Evolutionary conservation across 768 basidiomycete species (phyloP).

Genomic region (Asterophora parasitica): DNA sequence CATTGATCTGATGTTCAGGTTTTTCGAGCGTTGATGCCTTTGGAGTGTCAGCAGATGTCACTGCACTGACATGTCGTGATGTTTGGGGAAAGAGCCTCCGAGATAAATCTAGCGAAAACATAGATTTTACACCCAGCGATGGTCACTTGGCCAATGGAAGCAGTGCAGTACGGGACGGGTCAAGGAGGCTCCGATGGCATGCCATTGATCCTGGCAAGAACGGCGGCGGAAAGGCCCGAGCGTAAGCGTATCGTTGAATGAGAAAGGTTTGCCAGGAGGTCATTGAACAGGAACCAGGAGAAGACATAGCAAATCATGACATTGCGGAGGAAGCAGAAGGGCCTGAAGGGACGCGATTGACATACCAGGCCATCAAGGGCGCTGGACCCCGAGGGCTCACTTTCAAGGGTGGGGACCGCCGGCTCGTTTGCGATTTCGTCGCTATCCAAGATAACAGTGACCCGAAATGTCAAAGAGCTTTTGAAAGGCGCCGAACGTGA

Average conservation of each 20-base stretch:
- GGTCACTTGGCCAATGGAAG: background rate
- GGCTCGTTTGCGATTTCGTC: background rate
- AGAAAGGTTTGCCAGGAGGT: background rate
- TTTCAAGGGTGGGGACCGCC: background rate
- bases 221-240: too few species aligned
- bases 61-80: background rate
- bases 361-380: background rate
- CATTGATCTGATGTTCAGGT: background rate
- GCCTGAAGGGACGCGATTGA: background rate
- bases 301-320: background rate
- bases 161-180: too few species aligned
- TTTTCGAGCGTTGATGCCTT: background rate
- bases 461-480: background rate
- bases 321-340: background rate
- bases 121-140: background rate
- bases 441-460: background rate
- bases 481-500: background rate
- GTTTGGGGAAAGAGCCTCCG: background rate
- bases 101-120: background rate
- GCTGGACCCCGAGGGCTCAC: background rate
- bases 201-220: background rate
- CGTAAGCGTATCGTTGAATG: background rate
- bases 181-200: background rate
- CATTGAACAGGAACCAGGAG: background rate
- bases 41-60: background rate